phyloP scores from a whole-genome alignment of 2,329 filamentous ascomycete genomes.

The Microdochium bolleyi region DNA sequence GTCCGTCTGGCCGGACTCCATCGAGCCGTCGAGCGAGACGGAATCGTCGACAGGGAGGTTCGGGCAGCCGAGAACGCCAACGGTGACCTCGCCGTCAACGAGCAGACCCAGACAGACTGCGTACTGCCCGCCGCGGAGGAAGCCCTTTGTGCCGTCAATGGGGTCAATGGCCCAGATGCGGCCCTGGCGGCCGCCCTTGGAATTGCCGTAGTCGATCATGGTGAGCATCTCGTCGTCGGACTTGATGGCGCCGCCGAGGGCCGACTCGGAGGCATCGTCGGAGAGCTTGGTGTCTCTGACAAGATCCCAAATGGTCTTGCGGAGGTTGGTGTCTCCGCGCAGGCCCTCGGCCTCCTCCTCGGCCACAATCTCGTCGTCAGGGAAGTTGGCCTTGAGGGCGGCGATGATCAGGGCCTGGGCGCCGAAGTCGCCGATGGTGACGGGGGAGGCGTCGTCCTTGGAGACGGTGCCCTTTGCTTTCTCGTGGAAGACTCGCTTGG shows the following conservation, averaged over 20 bases:
- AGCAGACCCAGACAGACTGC: slow-evolving; percentile 89
- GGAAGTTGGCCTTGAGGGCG: slow-evolving; percentile 84
- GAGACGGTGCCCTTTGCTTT: slow-evolving; percentile 90
- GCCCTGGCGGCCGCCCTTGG: slow-evolving; percentile 62
- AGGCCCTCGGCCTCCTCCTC: slow-evolving; percentile 88
- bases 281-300: slow-evolving; percentile 65
- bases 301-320: slow-evolving; percentile 75
- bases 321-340: slow-evolving; percentile 60
- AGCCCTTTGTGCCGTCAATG: slow-evolving; percentile 96
- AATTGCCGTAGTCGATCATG: slow-evolving; percentile 60
- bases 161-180: slow-evolving; percentile 96
- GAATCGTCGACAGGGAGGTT: slow-evolving; percentile 87
- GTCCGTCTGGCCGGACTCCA: slow-evolving; percentile 67
- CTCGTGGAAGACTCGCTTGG: slow-evolving; percentile 72
- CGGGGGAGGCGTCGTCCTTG: slow-evolving; percentile 93
- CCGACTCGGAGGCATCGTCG: slow-evolving; percentile 54
- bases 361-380: slow-evolving; percentile 81
- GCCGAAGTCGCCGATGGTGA: slow-evolving; percentile 96
- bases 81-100: slow-evolving; percentile 87
- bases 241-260: slow-evolving; percentile 62
- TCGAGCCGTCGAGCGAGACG: slow-evolving; percentile 59
- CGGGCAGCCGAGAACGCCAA: slow-evolving; percentile 90
- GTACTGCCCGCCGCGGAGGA: slow-evolving; percentile 92
- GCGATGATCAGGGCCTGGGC: slow-evolving; percentile 94
- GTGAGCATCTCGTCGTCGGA: slow-evolving; percentile 59